Conservation (phyloP, 306 rosid genomes). For the Vigna hirtella region DNA sequence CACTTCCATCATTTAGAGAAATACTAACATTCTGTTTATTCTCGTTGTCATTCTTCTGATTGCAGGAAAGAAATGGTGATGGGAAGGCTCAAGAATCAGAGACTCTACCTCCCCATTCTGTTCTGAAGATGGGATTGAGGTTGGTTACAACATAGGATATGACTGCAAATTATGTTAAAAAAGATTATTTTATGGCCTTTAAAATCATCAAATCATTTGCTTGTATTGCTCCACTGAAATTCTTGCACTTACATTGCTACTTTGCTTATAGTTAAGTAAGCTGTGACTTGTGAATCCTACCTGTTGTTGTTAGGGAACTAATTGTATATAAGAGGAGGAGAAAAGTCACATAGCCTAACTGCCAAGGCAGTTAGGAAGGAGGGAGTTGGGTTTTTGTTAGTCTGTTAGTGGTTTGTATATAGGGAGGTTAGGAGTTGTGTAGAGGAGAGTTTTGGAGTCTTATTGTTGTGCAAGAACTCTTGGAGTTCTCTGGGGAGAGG, state of each 20-base stretch:
- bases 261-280: conserved; percentile 30
- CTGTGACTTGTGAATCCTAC: not conserved
- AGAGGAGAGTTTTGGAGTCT: no score
- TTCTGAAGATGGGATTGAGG: conserved; percentile 87
- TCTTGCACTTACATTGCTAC: conserved; percentile 26
- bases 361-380: no score
- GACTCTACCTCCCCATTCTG: conserved; percentile 80
- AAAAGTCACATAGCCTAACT: no score
- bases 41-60: conserved; percentile 45
- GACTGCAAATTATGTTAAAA: conserved; percentile 22
- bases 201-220: conserved; percentile 33
- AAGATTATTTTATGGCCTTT: conserved; percentile 21
- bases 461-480: no score
- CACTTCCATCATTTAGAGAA: conserved; percentile 31
- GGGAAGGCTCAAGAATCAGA: conserved; percentile 78
- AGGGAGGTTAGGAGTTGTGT: no score
- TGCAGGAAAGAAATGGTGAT: conserved; percentile 90
- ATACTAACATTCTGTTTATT: conserved; percentile 28
- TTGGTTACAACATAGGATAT: conserved; percentile 47
- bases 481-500: no score
- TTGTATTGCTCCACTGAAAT: conserved; percentile 41
- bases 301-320: no score
- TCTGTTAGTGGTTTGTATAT: no score
- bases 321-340: no score
- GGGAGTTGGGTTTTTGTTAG: no score